phyloP scores from a whole-genome alignment of 2,329 filamentous ascomycete genomes.

The Zymoseptoria pseudotritici region DNA sequence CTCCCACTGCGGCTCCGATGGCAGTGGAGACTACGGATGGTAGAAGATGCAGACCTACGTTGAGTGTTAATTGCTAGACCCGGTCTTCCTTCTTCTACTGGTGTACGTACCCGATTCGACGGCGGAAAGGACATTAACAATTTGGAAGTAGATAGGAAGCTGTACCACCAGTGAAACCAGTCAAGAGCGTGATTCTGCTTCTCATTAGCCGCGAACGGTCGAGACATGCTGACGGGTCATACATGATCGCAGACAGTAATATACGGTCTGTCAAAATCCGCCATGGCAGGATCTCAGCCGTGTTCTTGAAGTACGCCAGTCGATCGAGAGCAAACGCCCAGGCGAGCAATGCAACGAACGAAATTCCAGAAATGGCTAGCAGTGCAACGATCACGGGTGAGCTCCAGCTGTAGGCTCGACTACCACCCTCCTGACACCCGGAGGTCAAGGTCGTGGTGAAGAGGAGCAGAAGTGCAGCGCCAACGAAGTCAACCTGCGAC shows the following conservation, averaged over 20 bases:
- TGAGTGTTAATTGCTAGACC: conserved; percentile 34
- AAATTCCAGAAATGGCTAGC: not conserved
- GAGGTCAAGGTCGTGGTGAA: too few species aligned
- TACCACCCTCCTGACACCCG: too few species aligned
- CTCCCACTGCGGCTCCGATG: conserved; percentile 49
- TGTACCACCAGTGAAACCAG: not conserved
- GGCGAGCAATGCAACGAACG: not conserved
- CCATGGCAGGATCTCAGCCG: conserved; percentile 22
- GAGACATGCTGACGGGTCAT: not conserved
- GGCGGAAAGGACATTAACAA: not conserved
- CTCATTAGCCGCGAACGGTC: not conserved
- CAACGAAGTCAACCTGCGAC: too few species aligned
- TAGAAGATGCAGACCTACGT: not conserved
- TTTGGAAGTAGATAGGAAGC: not conserved
- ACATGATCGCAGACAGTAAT: conserved; percentile 4
- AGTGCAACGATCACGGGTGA: too few species aligned
- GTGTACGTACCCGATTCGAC: not conserved
- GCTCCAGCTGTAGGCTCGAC: too few species aligned
- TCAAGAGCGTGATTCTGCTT: not conserved
- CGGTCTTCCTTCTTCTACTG: too few species aligned
- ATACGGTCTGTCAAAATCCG: conserved; percentile 1
- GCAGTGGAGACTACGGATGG: conserved; percentile 34
- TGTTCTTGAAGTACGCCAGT: not conserved
- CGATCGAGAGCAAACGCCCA: not conserved
- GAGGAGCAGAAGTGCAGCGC: too few species aligned